A percentile compares a stretch with the other conserved stretches of the same genome.
phyloP scores from a whole-genome alignment of 768 basidiomycete species.

The Termitomyces sp. region DNA sequence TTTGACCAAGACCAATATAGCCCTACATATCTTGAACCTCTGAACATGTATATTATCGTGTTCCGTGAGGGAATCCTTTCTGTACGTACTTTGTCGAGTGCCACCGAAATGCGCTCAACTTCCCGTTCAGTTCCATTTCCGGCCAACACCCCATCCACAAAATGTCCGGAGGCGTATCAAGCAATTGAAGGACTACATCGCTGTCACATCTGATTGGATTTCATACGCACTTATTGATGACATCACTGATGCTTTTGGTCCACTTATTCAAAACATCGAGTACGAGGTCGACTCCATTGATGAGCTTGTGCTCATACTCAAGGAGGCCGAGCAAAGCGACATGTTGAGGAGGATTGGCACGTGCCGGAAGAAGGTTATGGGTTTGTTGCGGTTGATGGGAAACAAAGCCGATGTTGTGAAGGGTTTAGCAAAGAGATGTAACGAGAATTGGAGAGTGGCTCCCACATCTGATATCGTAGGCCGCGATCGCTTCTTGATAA shows the following conservation, averaged over 20 bases:
- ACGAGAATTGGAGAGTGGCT: constrained; percentile 98
- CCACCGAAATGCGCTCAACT: not conserved
- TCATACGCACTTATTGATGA: constrained; percentile 99
- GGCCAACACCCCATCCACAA: constrained; percentile 94
- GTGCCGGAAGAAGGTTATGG: constrained; percentile 99
- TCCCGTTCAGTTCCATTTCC: constrained; percentile 81
- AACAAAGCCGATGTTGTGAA: constrained; percentile 99
- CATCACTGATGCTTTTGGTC: constrained; percentile 98
- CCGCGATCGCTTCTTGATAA: constrained; percentile 3
- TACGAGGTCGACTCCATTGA: constrained; percentile 99
- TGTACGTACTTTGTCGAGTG: constrained; percentile 40
- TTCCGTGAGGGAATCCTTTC: constrained; percentile 96
- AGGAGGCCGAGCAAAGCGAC: constrained; percentile 94
- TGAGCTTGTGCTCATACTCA: constrained; percentile 94
- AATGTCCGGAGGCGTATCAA: constrained; percentile 98
- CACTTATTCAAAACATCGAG: constrained; percentile 96
- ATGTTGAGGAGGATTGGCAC: constrained; percentile 97
- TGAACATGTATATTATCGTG: constrained; percentile 99
- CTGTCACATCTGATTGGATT: constrained; percentile 99
- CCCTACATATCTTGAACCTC: constrained; percentile 93
- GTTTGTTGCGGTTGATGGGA: constrained; percentile 91
- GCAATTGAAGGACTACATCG: constrained; percentile 98
- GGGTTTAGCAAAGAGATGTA: constrained; percentile 95
- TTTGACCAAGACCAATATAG: constrained; percentile 99
- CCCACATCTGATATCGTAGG: constrained; percentile 94